Evolutionary conservation across 2,329 filamentous ascomycete species (phyloP).

Genomic region (Aureobasidium musti): DNA sequence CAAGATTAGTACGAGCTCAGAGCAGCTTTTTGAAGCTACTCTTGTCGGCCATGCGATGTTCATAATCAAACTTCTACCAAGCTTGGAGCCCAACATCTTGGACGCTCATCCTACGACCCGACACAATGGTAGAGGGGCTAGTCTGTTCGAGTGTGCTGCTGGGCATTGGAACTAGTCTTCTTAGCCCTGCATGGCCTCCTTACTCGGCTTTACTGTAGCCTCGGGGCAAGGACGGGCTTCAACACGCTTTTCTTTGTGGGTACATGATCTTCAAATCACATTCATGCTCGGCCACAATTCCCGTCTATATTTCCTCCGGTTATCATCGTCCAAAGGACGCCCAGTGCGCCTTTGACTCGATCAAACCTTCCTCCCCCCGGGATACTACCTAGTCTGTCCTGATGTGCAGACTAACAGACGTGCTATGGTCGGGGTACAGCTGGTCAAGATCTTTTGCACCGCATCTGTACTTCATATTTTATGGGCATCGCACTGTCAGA

Average conservation of each 20-base stretch:
- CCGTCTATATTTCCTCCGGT: neutral
- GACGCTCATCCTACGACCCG: constrained; percentile 6
- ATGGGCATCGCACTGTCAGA: neutral
- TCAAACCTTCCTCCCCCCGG: neutral
- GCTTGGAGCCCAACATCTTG: neutral
- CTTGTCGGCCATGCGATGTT: neutral
- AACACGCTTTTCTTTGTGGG: constrained; percentile 14
- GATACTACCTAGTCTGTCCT: neutral
- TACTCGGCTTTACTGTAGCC: constrained; percentile 1
- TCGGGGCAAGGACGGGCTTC: constrained; percentile 7
- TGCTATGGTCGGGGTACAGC: neutral
- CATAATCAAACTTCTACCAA: neutral
- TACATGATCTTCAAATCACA: constrained; percentile 18
- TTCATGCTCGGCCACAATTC: neutral
- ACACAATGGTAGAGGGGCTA: constrained; percentile 4
- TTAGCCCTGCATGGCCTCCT: constrained; percentile 8
- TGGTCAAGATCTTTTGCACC: constrained; percentile 1
- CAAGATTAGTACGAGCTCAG: too few species aligned
- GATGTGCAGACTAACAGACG: constrained; percentile 9
- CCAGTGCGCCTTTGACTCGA: constrained; percentile 3
- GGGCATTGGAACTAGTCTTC: constrained; percentile 7
- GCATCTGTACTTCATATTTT: neutral
- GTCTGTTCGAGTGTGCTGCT: neutral
- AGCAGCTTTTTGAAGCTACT: neutral
- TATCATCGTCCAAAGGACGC: neutral